These are phyloP conservation scores for Raphanus hybrid DNA, from an alignment of 441 rosid species.

Conservation along the genomic window DNA sequence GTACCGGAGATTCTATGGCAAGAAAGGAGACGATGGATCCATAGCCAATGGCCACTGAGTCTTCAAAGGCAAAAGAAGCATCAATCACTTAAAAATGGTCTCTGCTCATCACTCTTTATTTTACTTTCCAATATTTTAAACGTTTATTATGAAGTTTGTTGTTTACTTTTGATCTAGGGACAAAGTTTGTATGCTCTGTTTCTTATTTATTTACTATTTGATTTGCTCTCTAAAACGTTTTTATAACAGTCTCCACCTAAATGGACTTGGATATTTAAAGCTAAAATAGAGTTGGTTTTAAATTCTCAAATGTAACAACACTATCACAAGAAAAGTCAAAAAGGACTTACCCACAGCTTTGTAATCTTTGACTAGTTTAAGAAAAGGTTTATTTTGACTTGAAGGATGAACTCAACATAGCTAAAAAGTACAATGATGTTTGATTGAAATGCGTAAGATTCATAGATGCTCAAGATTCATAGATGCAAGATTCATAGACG, in stretches of 20 bases:
- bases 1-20: conserved; percentile 88
- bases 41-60: conserved; percentile 71
- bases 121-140: conserved; percentile 16
- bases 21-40: conserved; percentile 67
- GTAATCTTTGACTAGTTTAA: no score
- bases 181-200: conserved; percentile 24
- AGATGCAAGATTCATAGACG: no score
- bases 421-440: no score
- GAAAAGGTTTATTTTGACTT: no score
- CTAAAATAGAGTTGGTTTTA: not conserved
- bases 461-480: no score
- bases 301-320: not conserved
- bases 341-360: no score
- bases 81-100: conserved; percentile 13
- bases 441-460: no score
- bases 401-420: no score
- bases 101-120: not conserved
- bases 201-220: conserved; percentile 24
- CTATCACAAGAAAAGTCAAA: not conserved
- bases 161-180: conserved; percentile 29
- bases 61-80: conserved; percentile 9
- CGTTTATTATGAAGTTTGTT: conserved; percentile 25
- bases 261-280: not conserved
- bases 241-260: not conserved
- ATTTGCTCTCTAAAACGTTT: not conserved